Conservation (phyloP, 352 stramenopile species). For the Phytophthora pini region DNA sequence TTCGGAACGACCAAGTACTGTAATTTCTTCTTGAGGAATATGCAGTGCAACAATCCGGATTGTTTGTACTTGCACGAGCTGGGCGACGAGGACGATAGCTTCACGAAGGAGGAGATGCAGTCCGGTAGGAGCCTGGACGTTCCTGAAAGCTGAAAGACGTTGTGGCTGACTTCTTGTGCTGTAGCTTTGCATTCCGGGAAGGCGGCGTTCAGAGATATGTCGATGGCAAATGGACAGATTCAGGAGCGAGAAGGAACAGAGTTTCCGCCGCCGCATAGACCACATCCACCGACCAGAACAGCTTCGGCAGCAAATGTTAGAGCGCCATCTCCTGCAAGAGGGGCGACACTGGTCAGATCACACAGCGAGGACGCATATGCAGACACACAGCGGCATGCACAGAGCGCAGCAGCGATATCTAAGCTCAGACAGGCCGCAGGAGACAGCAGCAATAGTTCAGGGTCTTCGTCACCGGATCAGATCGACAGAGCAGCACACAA, state of each 20-base stretch:
- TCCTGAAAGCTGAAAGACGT: not conserved
- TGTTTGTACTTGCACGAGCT: constrained; percentile 95
- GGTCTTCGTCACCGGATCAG: constrained; percentile 30
- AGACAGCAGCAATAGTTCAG: constrained; percentile 34
- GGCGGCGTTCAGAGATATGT: constrained; percentile 71
- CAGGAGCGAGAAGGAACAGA: constrained; percentile 62
- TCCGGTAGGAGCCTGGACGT: constrained; percentile 44
- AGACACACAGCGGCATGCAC: constrained; percentile 70
- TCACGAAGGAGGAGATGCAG: constrained; percentile 96
- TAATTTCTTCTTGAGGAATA: constrained; percentile 93
- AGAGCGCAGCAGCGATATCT: constrained; percentile 76
- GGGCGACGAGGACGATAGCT: constrained; percentile 92
- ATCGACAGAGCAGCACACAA: constrained; percentile 24
- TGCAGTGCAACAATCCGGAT: constrained; percentile 94
- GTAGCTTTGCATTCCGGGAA: constrained; percentile 78
- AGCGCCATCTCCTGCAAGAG: constrained; percentile 30
- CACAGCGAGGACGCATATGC: constrained; percentile 36
- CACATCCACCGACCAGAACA: constrained; percentile 29
- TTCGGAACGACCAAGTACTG: constrained; percentile 98
- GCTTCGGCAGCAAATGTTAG: constrained; percentile 26
- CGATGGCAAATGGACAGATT: constrained; percentile 42
- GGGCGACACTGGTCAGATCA: constrained; percentile 31
- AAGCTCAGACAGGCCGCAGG: constrained; percentile 57
- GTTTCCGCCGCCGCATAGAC: constrained; percentile 59
- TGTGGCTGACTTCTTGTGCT: constrained; percentile 11